A percentile compares a stretch with the other conserved stretches of the same genome.
These are phyloP conservation scores for Solanum hybrid DNA, from an alignment of 305 asterid genomes.

Conservation along the genomic window DNA sequence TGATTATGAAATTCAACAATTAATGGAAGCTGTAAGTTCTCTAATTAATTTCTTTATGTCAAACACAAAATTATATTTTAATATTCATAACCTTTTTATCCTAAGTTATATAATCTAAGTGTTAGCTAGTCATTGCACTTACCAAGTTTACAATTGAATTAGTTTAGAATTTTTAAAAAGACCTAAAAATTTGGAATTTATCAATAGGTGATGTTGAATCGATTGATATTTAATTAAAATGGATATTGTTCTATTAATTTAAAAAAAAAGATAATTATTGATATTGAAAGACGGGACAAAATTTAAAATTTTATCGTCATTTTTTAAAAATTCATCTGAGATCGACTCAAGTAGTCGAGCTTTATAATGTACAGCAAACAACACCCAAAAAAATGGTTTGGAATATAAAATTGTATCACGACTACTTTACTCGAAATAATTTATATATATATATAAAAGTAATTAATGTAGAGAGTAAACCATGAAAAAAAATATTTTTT, in stretches of 20 bases:
- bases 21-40: constrained; percentile 84
- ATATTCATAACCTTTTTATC: neutral
- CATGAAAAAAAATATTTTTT: too few relatives aligned
- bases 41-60: neutral
- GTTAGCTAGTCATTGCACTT: neutral
- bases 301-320: neutral
- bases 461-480: neutral
- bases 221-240: neutral
- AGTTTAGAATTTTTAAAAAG: neutral
- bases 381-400: neutral
- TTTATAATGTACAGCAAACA: neutral
- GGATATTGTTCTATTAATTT: neutral
- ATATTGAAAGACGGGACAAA: neutral
- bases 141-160: neutral
- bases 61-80: neutral
- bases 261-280: neutral
- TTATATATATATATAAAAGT: neutral
- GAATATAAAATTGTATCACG: neutral
- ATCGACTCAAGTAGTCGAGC: neutral
- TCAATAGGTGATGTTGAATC: neutral
- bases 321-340: neutral
- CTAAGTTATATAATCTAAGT: neutral
- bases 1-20: constrained; percentile 73
- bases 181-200: neutral
- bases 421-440: too few relatives aligned